phyloP scores from a whole-genome alignment of 495 filamentous ascomycete species.

The Neurospora sp. region DNA sequence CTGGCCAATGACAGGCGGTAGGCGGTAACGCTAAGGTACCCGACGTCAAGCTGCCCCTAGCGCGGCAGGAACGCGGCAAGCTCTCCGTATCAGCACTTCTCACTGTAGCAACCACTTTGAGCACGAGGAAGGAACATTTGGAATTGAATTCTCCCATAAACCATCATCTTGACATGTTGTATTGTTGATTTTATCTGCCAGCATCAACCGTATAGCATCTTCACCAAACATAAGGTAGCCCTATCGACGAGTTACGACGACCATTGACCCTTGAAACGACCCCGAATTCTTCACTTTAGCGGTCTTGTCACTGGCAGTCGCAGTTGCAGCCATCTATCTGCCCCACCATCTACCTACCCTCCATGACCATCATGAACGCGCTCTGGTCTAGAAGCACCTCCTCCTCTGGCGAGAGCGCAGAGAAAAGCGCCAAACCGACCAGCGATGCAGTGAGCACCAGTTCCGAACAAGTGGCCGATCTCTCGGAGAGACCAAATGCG shows the following conservation, averaged over 20 bases:
- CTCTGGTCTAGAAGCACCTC: constrained; percentile 26
- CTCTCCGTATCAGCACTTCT: neutral
- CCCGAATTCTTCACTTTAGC: neutral
- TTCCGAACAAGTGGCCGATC: constrained; percentile 19
- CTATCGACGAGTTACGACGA: neutral
- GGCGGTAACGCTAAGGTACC: neutral
- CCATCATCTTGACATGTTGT: neutral
- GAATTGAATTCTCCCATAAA: neutral
- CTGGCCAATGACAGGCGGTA: neutral
- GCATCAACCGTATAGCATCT: neutral
- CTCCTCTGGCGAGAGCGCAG: constrained; percentile 19
- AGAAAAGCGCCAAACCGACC: constrained; percentile 3
- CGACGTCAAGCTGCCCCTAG: neutral
- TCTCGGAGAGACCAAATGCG: constrained; percentile 2
- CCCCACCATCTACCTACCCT: neutral
- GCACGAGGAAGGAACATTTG: neutral
- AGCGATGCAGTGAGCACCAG: neutral
- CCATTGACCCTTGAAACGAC: neutral
- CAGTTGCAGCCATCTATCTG: neutral
- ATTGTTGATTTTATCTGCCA: neutral
- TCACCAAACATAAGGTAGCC: neutral
- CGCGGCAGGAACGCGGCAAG: neutral
- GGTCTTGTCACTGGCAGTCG: neutral
- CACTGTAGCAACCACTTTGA: neutral
- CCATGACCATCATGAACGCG: constrained; percentile 29